Base-by-base conservation (phyloP, 2,329 filamentous ascomycete species). In the Nothophaeocryptopus gaeumannii region DNA sequence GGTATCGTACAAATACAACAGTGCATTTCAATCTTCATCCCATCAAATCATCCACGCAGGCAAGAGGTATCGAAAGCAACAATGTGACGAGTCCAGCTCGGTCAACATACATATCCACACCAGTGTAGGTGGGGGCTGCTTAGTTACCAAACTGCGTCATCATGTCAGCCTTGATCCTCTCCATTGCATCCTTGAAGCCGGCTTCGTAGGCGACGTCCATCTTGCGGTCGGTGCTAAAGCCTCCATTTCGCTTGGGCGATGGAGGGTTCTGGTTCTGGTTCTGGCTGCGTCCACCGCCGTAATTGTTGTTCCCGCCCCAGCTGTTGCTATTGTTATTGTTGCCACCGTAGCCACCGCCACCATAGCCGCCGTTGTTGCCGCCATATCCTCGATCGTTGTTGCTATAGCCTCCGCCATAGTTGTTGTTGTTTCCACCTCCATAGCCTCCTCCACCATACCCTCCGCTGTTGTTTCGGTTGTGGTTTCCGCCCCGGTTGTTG, bases 181-280 rank as follows among this genome's bases (percentile, higher is more conserved):
- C 54, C 54, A 59, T 55, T 30, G 56, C 56, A 15, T 59, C 56
- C 45, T 55, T 55, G 50, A 57, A 59, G n/a, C 56, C 56, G 3
- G 56, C 53, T 26, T 59, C 56, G 47, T 59, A 59, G 26, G 56
- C 56, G 30, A 59, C 55, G 16, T 59, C 56, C 47, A 59, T 56
- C 40, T 59, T 59, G 32, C 55, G 53, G 39, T 59, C 56, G 14
- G 50, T 55, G 14, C 42, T 47, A 43, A 59, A 59, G 50, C 52
- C 46, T 2, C 46, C 53, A 8, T 47, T 37, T 26, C 49, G 39
- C 31, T 46, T 37, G 10, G 44, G 41, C 29, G 35, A 40, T 12
- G 34, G 34, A 31, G 51, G 42, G n/a, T 35, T 47, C 29, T 50
- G 36, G 12, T 45, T 45, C 13, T 40, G 32, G 39, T 43, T 42